Percentiles rank a stretch among this genome's conserved stretches.
Evolutionary conservation across 495 filamentous ascomycete genomes (phyloP).

Genomic region (Penicillium silybi): DNA sequence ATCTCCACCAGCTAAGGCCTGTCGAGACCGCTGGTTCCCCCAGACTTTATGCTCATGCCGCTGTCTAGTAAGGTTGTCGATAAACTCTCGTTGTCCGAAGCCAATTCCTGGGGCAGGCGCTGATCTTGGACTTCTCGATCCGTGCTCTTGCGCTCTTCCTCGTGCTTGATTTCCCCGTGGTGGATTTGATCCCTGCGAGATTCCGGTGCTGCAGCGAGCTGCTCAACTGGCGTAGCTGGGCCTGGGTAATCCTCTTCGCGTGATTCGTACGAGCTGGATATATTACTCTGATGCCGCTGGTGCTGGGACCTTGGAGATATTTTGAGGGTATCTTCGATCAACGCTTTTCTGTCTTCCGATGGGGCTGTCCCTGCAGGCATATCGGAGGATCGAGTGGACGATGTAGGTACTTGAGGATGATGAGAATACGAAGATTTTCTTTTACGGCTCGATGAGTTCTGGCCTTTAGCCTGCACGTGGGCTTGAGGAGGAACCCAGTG

Average conservation of each 20-base stretch:
- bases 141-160: not conserved
- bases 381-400: not conserved
- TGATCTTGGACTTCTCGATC: not conserved
- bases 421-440: not conserved
- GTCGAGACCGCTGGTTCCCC: not conserved
- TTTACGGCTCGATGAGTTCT: not conserved
- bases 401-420: not conserved
- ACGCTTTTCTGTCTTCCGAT: not conserved
- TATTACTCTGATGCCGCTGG: not conserved
- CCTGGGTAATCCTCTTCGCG: not conserved
- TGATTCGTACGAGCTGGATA: not conserved
- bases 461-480: not conserved
- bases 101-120: not conserved
- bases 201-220: not conserved
- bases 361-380: not conserved
- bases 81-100: not conserved
- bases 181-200: not conserved
- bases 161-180: not conserved
- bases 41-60: not conserved
- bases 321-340: not conserved
- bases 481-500: slow-evolving; percentile 9
- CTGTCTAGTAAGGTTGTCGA: not conserved
- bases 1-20: not conserved
- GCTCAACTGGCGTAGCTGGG: not conserved
- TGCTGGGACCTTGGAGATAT: not conserved